Base-by-base conservation (phyloP, 768 basidiomycete species). In the Amanita jacksonii region DNA sequence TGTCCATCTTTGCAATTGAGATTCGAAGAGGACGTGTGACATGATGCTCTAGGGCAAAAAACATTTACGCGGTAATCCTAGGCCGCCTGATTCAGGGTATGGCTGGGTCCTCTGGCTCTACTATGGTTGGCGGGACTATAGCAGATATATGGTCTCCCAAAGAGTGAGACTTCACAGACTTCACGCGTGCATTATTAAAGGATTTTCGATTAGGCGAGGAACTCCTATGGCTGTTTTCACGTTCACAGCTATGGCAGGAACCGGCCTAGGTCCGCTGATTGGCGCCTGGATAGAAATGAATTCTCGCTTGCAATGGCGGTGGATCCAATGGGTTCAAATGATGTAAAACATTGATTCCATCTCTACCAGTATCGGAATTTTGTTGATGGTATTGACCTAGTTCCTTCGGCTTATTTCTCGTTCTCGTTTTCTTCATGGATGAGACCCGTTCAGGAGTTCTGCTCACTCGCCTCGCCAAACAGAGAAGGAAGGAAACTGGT, bases 301-400 rank as follows among this genome's bases (percentile, higher is more conserved):
- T 47, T 54, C 64, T 0, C 62, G 61, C 15, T 57, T 88, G 1
- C 68, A 69, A 49, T 89, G 87, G 85, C 67, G 85, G 20, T 89
- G 86, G 85, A 85, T 92, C 19, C 77, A 87, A 53, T 89, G 85
- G 86, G 71, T 86, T 7, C 77, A 79, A 49, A 65, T 78, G 53
- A 84, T 81, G 80, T 77, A 38, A 1, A 65, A n/a, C n/a, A 60
- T 27, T 25, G 8, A 12, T 6, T 43, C 38, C 43, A 15, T 33
- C 38, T 38, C 41, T 30, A 36, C 9, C 43, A 20, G n/a, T 16
- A 44, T 22, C 34, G 23, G 6, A 23, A 19, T 20, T 15, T 3
- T 9, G 12, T 19, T 32, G 13, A 31, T 15, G n/a, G n/a, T n/a
- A 18, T 13, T 4, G 10, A 7, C n/a, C 8, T 34, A 38, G 12